Evolutionary conservation across 2,329 filamentous ascomycete species (phyloP).

Genomic region (Mycosphaerelloides madeirae): DNA sequence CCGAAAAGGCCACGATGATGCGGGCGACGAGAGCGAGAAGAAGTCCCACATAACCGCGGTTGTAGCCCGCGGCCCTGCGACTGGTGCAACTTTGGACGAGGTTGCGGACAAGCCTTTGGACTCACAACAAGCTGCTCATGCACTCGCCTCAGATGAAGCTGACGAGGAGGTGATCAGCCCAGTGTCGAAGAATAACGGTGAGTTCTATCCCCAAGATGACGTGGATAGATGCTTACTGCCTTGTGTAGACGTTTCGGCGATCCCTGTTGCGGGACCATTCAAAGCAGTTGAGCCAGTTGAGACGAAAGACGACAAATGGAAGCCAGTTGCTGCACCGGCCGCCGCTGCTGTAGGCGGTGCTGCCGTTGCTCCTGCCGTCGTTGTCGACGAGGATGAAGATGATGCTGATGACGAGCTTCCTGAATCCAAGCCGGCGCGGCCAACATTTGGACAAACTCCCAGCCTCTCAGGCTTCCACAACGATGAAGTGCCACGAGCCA

Average conservation of each 20-base stretch:
- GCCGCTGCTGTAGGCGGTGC: constrained; percentile 2
- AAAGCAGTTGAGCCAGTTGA: neutral
- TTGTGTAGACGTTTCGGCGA: too few relatives aligned
- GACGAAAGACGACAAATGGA: constrained; percentile 2
- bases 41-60: constrained; percentile 7
- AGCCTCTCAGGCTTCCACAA: constrained; percentile 8
- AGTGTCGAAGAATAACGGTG: too few relatives aligned
- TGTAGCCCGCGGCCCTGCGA: constrained; percentile 10
- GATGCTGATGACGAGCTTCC: constrained; percentile 3
- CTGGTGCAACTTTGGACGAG: constrained; percentile 13
- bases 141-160: neutral
- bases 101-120: constrained; percentile 7
- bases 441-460: constrained; percentile 14
- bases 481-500: constrained; percentile 5
- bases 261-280: neutral
- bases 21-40: constrained; percentile 6
- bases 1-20: constrained; percentile 12
- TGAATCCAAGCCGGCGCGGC: constrained; percentile 2
- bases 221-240: too few relatives aligned
- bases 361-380: constrained; percentile 2
- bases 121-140: constrained; percentile 8
- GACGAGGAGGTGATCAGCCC: neutral
- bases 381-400: constrained; percentile 7
- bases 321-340: constrained; percentile 1
- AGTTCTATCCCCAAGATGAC: too few relatives aligned